A percentile compares a stretch with the other conserved stretches of the same genome.
phyloP scores from a whole-genome alignment of 2,329 filamentous ascomycete genomes.

The Diplodia seriata region DNA sequence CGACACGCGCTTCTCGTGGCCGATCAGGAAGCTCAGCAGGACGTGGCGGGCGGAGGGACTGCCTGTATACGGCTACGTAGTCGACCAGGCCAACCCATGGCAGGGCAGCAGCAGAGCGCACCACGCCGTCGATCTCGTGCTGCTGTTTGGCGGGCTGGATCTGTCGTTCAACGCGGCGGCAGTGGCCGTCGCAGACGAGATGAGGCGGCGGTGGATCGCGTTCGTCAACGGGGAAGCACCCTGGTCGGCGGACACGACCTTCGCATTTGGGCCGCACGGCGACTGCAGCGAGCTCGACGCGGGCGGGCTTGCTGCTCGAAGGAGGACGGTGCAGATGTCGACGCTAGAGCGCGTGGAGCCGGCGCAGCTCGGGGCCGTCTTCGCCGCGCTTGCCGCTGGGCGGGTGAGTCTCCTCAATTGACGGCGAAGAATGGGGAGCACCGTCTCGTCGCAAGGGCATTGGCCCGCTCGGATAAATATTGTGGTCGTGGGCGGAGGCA shows the following conservation, averaged over 20 bases:
- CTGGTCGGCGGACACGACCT: slow-evolving; percentile 45
- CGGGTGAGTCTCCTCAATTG: slow-evolving; percentile 48
- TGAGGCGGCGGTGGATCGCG: slow-evolving; percentile 51
- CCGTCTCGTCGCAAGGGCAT: slow-evolving; percentile 4
- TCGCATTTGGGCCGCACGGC: slow-evolving; percentile 53
- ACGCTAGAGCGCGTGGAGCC: slow-evolving; percentile 42
- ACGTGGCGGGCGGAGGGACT: slow-evolving; percentile 37
- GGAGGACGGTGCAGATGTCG: slow-evolving; percentile 44
- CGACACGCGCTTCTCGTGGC: slow-evolving; percentile 45
- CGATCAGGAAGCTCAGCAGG: slow-evolving; percentile 36
- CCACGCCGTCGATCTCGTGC: slow-evolving; percentile 57
- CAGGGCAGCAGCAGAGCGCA: slow-evolving; percentile 56
- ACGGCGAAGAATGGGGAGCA: slow-evolving; percentile 20
- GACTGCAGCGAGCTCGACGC: slow-evolving; percentile 44
- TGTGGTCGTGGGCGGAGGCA: slow-evolving; percentile 17
- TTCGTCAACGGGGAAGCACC: slow-evolving; percentile 50
- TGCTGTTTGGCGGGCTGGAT: slow-evolving; percentile 54
- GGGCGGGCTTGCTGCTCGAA: slow-evolving; percentile 44
- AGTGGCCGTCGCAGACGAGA: slow-evolving; percentile 43
- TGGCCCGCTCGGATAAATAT: slow-evolving; percentile 25
- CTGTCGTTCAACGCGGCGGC: slow-evolving; percentile 47
- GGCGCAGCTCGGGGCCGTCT: slow-evolving; percentile 43
- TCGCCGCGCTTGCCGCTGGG: slow-evolving; percentile 47
- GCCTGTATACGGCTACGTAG: slow-evolving; percentile 49
- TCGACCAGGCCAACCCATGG: slow-evolving; percentile 58